These are phyloP conservation scores for Macadamia integrifolia DNA, from an alignment of 164 flowering plant species.

Conservation along the genomic window DNA sequence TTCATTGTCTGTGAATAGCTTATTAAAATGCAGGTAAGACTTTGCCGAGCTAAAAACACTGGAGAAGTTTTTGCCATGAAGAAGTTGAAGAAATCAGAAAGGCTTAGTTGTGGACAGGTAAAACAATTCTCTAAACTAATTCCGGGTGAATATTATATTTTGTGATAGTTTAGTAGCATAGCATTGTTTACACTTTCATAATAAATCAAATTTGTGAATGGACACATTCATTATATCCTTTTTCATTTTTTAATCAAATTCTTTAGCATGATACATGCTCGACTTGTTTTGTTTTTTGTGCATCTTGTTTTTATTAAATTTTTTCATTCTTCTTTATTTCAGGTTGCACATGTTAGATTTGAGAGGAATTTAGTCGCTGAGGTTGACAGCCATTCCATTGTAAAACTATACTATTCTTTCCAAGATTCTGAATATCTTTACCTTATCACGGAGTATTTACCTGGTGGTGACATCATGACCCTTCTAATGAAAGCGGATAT, in stretches of 20 bases:
- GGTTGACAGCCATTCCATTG: conserved; percentile 90
- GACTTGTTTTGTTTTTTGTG: no score
- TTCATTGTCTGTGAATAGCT: conserved; percentile 1
- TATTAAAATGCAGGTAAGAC: conserved; percentile 51
- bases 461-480: conserved; percentile 96
- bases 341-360: conserved; percentile 94
- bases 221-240: no score
- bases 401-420: conserved; percentile 76
- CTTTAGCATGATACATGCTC: not conserved
- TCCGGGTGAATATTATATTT: no score
- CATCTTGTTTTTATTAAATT: not conserved
- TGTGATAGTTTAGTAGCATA: no score
- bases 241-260: no score
- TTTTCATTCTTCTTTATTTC: conserved; percentile 8
- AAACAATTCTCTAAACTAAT: not conserved
- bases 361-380: conserved; percentile 88
- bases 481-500: conserved; percentile 78
- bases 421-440: conserved; percentile 87
- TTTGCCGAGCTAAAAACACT: conserved; percentile 73
- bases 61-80: conserved; percentile 83
- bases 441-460: conserved; percentile 95
- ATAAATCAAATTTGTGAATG: no score
- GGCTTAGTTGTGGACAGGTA: conserved; percentile 97
- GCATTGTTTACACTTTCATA: no score
- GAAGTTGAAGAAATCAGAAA: conserved; percentile 83